Percentiles rank a stretch among this genome's conserved stretches.
Evolutionary conservation across 768 basidiomycete genomes (phyloP).

Genomic region (Gymnopilus junonius): DNA sequence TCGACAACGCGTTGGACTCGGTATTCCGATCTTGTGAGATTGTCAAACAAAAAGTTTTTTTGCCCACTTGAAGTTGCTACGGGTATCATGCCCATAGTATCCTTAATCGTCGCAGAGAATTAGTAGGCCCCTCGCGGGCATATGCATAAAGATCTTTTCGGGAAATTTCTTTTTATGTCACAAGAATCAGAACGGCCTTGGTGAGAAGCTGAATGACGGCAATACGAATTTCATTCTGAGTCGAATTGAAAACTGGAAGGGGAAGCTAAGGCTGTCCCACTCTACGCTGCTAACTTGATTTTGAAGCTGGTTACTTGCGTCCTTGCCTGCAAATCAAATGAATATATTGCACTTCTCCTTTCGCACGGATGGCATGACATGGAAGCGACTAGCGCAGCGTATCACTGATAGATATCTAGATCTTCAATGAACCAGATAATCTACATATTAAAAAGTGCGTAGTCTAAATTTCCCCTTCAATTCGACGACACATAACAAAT

Average conservation of each 20-base stretch:
- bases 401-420: neutral
- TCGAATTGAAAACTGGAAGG: neutral
- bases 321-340: neutral
- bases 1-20: neutral
- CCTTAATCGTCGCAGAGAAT: neutral
- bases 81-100: neutral
- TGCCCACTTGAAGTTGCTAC: neutral
- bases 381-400: neutral
- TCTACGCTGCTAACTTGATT: neutral
- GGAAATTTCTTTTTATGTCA: neutral
- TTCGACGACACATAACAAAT: neutral
- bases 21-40: neutral
- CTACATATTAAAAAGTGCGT: neutral
- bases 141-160: neutral
- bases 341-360: neutral
- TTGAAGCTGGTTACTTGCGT: neutral
- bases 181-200: neutral
- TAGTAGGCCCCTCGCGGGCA: neutral
- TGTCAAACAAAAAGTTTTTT: constrained; percentile 4
- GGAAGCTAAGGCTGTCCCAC: neutral
- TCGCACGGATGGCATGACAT: neutral
- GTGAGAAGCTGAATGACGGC: neutral
- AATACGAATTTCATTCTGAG: neutral
- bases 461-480: neutral
- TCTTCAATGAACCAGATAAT: neutral